Evolutionary conservation across 2,329 filamentous ascomycete genomes (phyloP).

Genomic region (Colletotrichum phormii): DNA sequence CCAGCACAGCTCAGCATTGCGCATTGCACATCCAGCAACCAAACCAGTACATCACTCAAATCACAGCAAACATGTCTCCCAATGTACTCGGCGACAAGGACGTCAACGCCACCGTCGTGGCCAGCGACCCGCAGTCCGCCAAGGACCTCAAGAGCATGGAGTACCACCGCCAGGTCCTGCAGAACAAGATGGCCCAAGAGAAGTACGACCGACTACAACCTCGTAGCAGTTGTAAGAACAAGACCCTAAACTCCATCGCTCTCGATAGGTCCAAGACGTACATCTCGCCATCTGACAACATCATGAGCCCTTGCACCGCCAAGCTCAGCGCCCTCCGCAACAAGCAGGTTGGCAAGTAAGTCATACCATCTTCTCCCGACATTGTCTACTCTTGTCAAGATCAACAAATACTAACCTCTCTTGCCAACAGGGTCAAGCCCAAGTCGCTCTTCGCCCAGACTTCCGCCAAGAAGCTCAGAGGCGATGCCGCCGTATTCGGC

Average conservation of each 20-base stretch:
- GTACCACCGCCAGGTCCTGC: conserved; percentile 80
- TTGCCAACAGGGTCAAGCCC: conserved; percentile 66
- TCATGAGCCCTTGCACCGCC: conserved; percentile 87
- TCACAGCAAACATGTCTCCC: conserved; percentile 59
- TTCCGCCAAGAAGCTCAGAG: conserved; percentile 70
- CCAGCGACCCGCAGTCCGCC: conserved; percentile 48
- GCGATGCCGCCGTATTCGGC: conserved; percentile 43
- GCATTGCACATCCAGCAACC: neutral
- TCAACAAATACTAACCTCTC: conserved; percentile 4
- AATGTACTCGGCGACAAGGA: conserved; percentile 75
- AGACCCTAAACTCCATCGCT: conserved; percentile 28
- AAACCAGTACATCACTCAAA: neutral
- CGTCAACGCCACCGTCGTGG: conserved; percentile 66
- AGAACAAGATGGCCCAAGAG: conserved; percentile 76
- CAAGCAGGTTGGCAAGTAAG: conserved; percentile 83
- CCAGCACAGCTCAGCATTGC: conserved; percentile 4
- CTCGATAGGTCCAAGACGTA: conserved; percentile 64
- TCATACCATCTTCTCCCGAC: conserved; percentile 37
- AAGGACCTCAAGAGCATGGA: conserved; percentile 75
- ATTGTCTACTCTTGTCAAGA: neutral
- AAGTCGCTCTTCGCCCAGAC: conserved; percentile 76
- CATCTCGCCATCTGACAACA: conserved; percentile 87
- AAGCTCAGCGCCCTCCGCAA: conserved; percentile 85
- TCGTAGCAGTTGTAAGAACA: conserved; percentile 2
- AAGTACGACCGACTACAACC: conserved; percentile 58